These are phyloP conservation scores for Solanum paucissectum DNA, from an alignment of 257 asterid species.

Conservation along the genomic window DNA sequence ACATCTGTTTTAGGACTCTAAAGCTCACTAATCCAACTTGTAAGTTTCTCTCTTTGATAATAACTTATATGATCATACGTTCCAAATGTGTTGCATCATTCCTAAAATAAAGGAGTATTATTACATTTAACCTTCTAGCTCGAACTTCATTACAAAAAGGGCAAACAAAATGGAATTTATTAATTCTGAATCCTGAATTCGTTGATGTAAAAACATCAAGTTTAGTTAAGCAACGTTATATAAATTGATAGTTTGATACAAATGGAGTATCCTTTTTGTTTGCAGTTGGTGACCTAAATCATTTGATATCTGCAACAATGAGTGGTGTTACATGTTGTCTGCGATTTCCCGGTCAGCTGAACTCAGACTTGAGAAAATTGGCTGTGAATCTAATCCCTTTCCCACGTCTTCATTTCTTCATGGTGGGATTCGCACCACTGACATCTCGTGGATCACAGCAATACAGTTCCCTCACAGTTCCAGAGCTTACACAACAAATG, in stretches of 20 bases:
- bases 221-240: neutral
- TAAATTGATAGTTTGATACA: neutral
- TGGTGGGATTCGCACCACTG: constrained; percentile 1
- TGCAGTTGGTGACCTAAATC: constrained; percentile 7
- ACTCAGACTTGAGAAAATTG: neutral
- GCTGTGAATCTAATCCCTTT: neutral
- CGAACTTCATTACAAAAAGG: neutral
- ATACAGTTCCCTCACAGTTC: constrained; percentile 1
- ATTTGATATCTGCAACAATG: constrained; percentile 4
- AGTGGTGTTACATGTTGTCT: constrained; percentile 1
- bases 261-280: neutral
- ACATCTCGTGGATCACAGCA: constrained; percentile 2
- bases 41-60: neutral
- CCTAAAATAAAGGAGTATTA: no score
- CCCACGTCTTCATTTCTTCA: constrained; percentile 6
- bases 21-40: constrained; percentile 2
- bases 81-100: neutral
- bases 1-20: constrained; percentile 2
- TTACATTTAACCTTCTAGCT: neutral
- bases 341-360: neutral
- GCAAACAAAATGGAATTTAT: neutral
- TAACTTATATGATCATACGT: neutral
- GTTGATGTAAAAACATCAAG: neutral
- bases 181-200: neutral
- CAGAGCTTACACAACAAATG: constrained; percentile 3